Evolutionary conservation across 2,329 filamentous ascomycete species (phyloP), one percentile per base, ranked within the genome.

Genomic region (Myriangium duriaei): DNA sequence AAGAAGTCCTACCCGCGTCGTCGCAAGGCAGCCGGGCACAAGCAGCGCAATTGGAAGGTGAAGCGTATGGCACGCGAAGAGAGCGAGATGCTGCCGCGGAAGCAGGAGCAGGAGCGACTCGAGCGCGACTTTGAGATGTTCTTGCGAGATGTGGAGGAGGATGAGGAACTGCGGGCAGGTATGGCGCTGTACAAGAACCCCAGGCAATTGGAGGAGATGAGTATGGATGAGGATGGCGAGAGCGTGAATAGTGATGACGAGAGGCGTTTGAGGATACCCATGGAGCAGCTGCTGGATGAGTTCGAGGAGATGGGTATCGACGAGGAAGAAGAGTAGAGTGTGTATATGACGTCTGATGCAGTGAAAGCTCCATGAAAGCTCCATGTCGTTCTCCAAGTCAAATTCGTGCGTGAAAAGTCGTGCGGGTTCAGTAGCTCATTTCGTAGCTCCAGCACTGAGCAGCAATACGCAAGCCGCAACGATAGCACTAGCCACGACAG

Each of bases 101-200:
- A 94, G 64, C 69, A 84, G 42, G 87, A 96, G 56, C 81, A 88
- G 55, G 83, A 87, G 42, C 76, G 78, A 46, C 76, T 93, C 67
- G 87, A 96, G 56, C 74, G 79, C 47, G 91, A 98, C 61, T 98
- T 93, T 63, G 91, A 98, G 66, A 76, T 87, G 74, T 98, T 98
- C 75, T 65, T 98, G 68, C 79, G 81, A 32, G 91, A 98, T 59
- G 84, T 98, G 9, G 92, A 98, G 62, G 87, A 96, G 57, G 91
- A 98, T 57, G 72, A 81, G 37, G 91, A 98, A 54, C 69, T 95
- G 48, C 72, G 91, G 39, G 73, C 78, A 30, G 86, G 85, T 1
- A 66, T 98, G 55, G 82, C 84, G 32, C 59, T 98, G 51, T 98
- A 94, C 66, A 94, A 88, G 56, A 62, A 62, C 24, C 61, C 69